Conservation (phyloP, 305 asterid genomes). For the Coffea humblotiana region DNA sequence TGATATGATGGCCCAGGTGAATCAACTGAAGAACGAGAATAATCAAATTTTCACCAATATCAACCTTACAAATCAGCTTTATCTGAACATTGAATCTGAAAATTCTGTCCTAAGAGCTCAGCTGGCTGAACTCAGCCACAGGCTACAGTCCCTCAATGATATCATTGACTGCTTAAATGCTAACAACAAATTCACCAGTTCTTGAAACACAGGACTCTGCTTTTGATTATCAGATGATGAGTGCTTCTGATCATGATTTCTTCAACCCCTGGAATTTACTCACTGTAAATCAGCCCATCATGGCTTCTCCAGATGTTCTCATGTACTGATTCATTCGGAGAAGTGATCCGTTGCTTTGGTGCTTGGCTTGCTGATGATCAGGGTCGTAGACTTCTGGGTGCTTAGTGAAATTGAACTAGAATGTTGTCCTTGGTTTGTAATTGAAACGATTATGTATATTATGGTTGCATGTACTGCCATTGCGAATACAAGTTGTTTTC, state of each 20-base stretch:
- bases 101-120: conserved; percentile 56
- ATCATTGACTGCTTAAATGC: conserved; percentile 36
- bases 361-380: neutral
- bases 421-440: neutral
- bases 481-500: neutral
- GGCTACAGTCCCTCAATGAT: conserved; percentile 52
- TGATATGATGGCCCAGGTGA: conserved; percentile 42
- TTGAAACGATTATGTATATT: neutral
- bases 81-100: conserved; percentile 49
- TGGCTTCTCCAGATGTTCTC: conserved; percentile 37
- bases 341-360: no score
- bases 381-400: neutral
- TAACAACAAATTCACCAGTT: neutral
- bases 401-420: neutral
- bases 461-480: neutral
- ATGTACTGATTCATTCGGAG: conserved; percentile 17
- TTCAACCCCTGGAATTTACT: conserved; percentile 30
- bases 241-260: conserved; percentile 23
- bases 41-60: conserved; percentile 34
- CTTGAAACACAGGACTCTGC: conserved; percentile 13
- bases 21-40: conserved; percentile 48
- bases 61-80: conserved; percentile 35
- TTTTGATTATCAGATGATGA: neutral
- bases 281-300: conserved; percentile 31
- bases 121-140: conserved; percentile 45